These are phyloP conservation scores for Nigrospora sphaerica DNA, from an alignment of 2,329 filamentous ascomycete genomes.

Conservation along the genomic window DNA sequence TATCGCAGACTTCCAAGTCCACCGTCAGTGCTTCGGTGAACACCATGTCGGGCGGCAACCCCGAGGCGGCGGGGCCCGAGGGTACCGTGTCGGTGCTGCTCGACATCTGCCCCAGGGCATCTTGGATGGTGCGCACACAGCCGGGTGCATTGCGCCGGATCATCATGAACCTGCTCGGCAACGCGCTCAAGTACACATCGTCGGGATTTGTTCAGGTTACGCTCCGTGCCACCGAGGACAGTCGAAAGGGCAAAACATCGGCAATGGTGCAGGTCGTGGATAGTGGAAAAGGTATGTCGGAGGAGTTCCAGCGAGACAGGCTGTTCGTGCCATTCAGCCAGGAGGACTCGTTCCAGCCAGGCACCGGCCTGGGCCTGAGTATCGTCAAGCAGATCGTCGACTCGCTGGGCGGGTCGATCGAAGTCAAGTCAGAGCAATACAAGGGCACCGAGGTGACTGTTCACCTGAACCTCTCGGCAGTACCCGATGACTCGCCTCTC, in stretches of 20 bases:
- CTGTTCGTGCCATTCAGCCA: slow-evolving; percentile 58
- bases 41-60: slow-evolving; percentile 5
- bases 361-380: slow-evolving; percentile 55
- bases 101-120: slow-evolving; percentile 36
- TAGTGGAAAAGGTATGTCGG: slow-evolving; percentile 57
- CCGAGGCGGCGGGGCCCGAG: slow-evolving; percentile 8
- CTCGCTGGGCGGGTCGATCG: slow-evolving; percentile 51
- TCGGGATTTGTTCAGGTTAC: slow-evolving; percentile 40
- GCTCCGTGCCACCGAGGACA: slow-evolving; percentile 5
- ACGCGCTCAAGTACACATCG: slow-evolving; percentile 55
- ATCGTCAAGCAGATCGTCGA: slow-evolving; percentile 56
- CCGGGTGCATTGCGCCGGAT: slow-evolving; percentile 44
- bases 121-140: slow-evolving; percentile 47
- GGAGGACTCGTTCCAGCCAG: slow-evolving; percentile 52
- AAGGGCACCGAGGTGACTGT: slow-evolving; percentile 49
- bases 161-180: slow-evolving; percentile 57
- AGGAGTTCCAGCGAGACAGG: slow-evolving; percentile 51
- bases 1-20: neutral
- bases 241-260: no score
- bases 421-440: slow-evolving; percentile 44
- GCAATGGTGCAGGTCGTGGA: slow-evolving; percentile 37
- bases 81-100: slow-evolving; percentile 38
- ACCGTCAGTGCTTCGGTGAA: slow-evolving; percentile 4
- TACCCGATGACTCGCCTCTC: neutral
- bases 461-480: slow-evolving; percentile 29